Evolutionary conservation across 192 early-diverging fungal species (phyloP).

Genomic region (Gamsiella multidivaricata): DNA sequence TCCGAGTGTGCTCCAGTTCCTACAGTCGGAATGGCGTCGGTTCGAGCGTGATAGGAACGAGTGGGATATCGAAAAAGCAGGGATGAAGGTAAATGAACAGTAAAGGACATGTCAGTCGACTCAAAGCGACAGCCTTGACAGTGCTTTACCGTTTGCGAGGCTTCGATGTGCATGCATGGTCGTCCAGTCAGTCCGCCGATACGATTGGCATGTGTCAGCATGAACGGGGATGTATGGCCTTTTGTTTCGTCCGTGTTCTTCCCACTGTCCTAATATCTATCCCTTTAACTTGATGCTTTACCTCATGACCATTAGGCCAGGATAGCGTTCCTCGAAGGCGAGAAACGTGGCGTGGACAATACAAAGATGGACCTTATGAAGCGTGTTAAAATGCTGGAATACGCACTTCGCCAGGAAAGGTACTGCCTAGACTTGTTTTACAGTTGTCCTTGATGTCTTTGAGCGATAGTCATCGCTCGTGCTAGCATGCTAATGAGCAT

Average conservation of each 20-base stretch:
- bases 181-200: no score
- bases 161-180: no score
- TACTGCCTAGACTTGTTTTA: conserved; percentile 39
- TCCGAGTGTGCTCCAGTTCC: conserved; percentile 84
- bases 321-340: conserved; percentile 81
- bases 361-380: conserved; percentile 77
- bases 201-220: no score
- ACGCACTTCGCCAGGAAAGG: conserved; percentile 81
- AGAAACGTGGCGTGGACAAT: conserved; percentile 78
- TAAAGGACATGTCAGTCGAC: no score
- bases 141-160: no score
- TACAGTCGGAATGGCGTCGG: conserved; percentile 85
- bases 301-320: conserved; percentile 65
- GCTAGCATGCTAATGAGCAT: neutral
- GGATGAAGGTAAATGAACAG: conserved; percentile 73
- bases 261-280: neutral
- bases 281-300: neutral
- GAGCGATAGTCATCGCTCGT: no score
- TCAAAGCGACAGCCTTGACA: neutral
- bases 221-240: neutral
- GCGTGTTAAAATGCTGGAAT: conserved; percentile 91
- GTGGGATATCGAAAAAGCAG: conserved; percentile 85
- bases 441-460: no score
- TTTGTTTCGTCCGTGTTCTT: neutral
- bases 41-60: conserved; percentile 88